Conservation (phyloP, 352 stramenopile species). For the Globisporangium camurandrum region DNA sequence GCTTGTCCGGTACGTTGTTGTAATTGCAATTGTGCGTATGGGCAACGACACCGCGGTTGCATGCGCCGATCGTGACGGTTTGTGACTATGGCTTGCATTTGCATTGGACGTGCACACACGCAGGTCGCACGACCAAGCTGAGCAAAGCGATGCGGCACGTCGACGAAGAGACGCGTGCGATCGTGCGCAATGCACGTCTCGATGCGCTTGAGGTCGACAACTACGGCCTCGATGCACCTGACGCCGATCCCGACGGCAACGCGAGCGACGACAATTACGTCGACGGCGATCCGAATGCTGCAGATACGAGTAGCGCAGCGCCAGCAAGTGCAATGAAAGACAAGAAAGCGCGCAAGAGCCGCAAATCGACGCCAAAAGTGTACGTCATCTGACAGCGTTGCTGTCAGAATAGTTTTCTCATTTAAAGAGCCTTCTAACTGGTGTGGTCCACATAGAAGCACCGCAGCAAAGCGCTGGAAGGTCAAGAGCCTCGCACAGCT, state of each 20-base stretch:
- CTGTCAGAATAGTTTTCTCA: neutral
- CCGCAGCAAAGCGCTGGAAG: slow-evolving; percentile 57
- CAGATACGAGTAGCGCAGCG: slow-evolving; percentile 1
- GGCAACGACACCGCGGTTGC: too few relatives aligned
- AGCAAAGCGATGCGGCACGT: slow-evolving; percentile 79
- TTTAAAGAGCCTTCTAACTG: too few relatives aligned
- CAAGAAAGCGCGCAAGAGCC: slow-evolving; percentile 37
- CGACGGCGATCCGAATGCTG: slow-evolving; percentile 48
- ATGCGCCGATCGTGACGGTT: too few relatives aligned
- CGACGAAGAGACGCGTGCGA: slow-evolving; percentile 71
- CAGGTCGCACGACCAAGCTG: slow-evolving; percentile 67
- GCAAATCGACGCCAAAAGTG: slow-evolving; percentile 3
- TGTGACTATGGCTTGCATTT: neutral
- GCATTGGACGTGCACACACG: neutral
- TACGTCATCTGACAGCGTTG: neutral
- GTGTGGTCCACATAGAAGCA: neutral
- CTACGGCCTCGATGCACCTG: slow-evolving; percentile 63
- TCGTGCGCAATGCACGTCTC: slow-evolving; percentile 80
- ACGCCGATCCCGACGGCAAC: slow-evolving; percentile 50
- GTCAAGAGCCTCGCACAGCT: slow-evolving; percentile 85
- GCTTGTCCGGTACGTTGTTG: slow-evolving; percentile 42
- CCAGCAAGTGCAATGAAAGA: slow-evolving; percentile 2
- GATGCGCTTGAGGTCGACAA: slow-evolving; percentile 88
- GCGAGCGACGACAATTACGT: slow-evolving; percentile 58
- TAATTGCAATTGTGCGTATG: too few relatives aligned